A percentile compares a stretch with the other conserved stretches of the same genome.
Conservation (phyloP, 495 filamentous ascomycete species). For the Aspergillus diversus region DNA sequence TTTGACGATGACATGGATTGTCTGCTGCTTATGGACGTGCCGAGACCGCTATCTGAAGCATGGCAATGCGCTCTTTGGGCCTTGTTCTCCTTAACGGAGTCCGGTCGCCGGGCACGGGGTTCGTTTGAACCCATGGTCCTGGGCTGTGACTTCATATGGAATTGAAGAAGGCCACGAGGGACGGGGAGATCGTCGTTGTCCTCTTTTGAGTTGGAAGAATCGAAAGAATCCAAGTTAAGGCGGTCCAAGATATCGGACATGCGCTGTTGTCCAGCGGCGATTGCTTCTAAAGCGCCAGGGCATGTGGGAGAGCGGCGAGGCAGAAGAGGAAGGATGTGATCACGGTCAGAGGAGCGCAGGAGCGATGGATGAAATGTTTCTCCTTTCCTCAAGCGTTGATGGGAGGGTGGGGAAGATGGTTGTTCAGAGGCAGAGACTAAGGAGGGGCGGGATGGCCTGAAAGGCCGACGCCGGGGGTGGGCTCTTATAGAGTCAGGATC, state of each 20-base stretch:
- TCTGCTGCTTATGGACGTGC: conserved; percentile 54
- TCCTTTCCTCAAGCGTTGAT: conserved; percentile 49
- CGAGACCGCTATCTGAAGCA: conserved; percentile 58
- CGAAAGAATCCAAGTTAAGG: conserved; percentile 44
- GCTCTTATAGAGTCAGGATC: conserved; percentile 19
- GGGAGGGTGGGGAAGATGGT: conserved; percentile 21
- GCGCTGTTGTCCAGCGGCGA: conserved; percentile 51
- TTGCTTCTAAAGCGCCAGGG: conserved; percentile 45
- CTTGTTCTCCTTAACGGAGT: conserved; percentile 25
- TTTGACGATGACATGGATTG: conserved; percentile 29
- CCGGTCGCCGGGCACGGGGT: conserved; percentile 13
- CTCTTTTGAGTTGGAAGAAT: conserved; percentile 31
- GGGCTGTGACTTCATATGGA: conserved; percentile 24
- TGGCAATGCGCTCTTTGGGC: conserved; percentile 37
- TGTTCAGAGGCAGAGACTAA: conserved; percentile 28
- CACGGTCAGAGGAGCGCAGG: conserved; percentile 44
- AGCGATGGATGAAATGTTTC: conserved; percentile 56
- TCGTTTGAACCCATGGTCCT: conserved; percentile 21
- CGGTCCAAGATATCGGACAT: conserved; percentile 50
- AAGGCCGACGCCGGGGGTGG: conserved; percentile 30
- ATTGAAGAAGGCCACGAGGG: conserved; percentile 23
- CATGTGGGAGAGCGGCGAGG: conserved; percentile 56
- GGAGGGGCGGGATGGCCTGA: conserved; percentile 37
- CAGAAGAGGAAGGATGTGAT: conserved; percentile 50
- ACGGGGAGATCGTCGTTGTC: conserved; percentile 39